Percentiles rank a stretch among this genome's conserved stretches.
phyloP scores from a whole-genome alignment of 768 basidiomycete species.

The Pleurotus pulmonarius region DNA sequence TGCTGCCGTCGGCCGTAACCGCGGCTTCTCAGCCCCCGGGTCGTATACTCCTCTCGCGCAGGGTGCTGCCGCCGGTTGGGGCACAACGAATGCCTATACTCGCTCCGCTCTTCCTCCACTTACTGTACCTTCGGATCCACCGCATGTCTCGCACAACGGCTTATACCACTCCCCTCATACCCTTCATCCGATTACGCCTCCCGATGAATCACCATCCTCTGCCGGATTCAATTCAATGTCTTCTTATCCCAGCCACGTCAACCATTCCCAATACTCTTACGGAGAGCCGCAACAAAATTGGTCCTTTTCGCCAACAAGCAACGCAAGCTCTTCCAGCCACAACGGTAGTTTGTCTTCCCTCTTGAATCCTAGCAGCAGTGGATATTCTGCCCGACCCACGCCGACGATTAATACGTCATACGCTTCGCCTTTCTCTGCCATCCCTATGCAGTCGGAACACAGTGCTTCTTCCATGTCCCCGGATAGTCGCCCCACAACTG shows the following conservation, averaged over 20 bases:
- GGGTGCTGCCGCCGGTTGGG: constrained; percentile 54
- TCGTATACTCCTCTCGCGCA: constrained; percentile 73
- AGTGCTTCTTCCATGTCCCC: constrained; percentile 75
- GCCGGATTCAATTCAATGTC: constrained; percentile 38
- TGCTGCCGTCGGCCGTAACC: constrained; percentile 53
- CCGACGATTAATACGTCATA: constrained; percentile 75
- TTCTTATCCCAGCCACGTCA: constrained; percentile 36
- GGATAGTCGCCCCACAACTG: constrained; percentile 81
- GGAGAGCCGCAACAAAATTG: constrained; percentile 48
- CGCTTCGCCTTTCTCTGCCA: constrained; percentile 63
- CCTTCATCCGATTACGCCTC: constrained; percentile 64
- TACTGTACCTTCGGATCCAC: constrained; percentile 76
- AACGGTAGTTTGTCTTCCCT: constrained; percentile 76
- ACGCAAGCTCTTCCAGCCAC: constrained; percentile 56
- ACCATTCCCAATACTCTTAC: constrained; percentile 61
- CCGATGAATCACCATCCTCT: constrained; percentile 64
- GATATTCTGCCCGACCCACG: constrained; percentile 52
- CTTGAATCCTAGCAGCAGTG: constrained; percentile 65
- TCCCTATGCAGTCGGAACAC: constrained; percentile 66
- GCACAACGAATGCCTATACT: constrained; percentile 40
- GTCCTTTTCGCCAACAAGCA: constrained; percentile 43
- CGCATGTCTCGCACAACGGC: constrained; percentile 52
- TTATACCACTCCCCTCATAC: constrained; percentile 62
- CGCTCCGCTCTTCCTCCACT: constrained; percentile 74
- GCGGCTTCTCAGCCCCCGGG: constrained; percentile 83